phyloP scores from a whole-genome alignment of 2,329 filamentous ascomycete genomes.

The Ascochyta pisi region DNA sequence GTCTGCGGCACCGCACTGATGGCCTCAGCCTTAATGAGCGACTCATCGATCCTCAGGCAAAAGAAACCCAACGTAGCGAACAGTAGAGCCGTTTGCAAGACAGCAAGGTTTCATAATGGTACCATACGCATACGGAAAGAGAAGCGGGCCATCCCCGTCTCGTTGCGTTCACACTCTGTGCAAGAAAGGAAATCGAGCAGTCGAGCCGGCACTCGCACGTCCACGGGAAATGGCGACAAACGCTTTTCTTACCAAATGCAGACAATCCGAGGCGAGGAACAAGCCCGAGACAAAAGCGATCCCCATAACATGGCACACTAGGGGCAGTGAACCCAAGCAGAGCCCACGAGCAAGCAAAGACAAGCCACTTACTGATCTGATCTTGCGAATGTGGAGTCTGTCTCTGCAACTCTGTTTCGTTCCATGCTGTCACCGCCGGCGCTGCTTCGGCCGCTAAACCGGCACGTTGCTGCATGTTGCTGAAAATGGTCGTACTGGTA shows the following conservation, averaged over 20 bases:
- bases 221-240: conserved; percentile 1
- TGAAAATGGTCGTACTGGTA: background rate
- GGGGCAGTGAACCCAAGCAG: background rate
- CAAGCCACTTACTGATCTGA: background rate
- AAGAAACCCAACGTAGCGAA: background rate
- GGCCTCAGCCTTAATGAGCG: conserved; percentile 8
- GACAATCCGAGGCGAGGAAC: background rate
- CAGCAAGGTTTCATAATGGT: background rate
- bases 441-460: background rate
- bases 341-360: background rate
- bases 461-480: background rate
- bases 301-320: background rate
- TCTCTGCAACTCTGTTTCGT: background rate
- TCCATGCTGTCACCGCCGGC: background rate
- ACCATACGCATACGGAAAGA: background rate
- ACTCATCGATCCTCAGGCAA: background rate
- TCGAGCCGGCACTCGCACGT: conserved; percentile 3
- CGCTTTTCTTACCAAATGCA: background rate
- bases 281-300: background rate
- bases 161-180: background rate
- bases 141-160: background rate
- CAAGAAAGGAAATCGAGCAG: conserved; percentile 1
- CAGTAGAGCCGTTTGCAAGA: conserved; percentile 8
- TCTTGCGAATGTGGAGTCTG: background rate
- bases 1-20: conserved; percentile 5